Evolutionary conservation across 177 flowering plant species (phyloP).

Genomic region (Vitis hybrid): DNA sequence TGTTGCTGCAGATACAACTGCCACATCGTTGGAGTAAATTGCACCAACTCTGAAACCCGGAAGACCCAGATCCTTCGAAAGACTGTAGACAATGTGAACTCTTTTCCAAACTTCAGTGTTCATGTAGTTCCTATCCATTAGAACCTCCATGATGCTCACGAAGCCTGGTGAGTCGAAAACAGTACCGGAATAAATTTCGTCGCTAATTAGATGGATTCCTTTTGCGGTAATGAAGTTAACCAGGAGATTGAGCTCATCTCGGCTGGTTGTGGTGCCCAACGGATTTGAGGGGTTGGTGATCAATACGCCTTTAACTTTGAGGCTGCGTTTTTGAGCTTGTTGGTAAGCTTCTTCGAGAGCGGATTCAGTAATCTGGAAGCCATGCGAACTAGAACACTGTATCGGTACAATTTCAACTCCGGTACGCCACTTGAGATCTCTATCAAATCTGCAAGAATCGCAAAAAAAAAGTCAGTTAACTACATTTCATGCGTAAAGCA

Average conservation of each 20-base stretch:
- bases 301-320: slow-evolving; percentile 75
- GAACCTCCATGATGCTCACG: slow-evolving; percentile 56
- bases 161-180: slow-evolving; percentile 59
- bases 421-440: slow-evolving; percentile 93
- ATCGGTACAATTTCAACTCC: slow-evolving; percentile 87
- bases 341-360: slow-evolving; percentile 71
- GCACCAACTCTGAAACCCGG: slow-evolving; percentile 95
- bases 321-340: slow-evolving; percentile 44
- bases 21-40: slow-evolving; percentile 66
- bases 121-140: slow-evolving; percentile 30
- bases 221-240: slow-evolving; percentile 45
- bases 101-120: slow-evolving; percentile 28
- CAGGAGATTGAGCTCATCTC: slow-evolving; percentile 53
- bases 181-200: slow-evolving; percentile 90
- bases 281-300: slow-evolving; percentile 94
- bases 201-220: slow-evolving; percentile 71
- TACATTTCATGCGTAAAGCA: slow-evolving; percentile 1
- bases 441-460: slow-evolving; percentile 64
- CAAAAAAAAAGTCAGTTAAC: background rate
- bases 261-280: slow-evolving; percentile 64
- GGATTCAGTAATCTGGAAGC: slow-evolving; percentile 57
- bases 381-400: slow-evolving; percentile 68
- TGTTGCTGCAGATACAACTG: slow-evolving; percentile 73
- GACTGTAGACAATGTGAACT: slow-evolving; percentile 78
- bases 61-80: slow-evolving; percentile 87